Evolutionary conservation across 164 flowering plant genomes (phyloP), one percentile per base, ranked within the genome.

Genomic region (Nymphaea thermarum): DNA sequence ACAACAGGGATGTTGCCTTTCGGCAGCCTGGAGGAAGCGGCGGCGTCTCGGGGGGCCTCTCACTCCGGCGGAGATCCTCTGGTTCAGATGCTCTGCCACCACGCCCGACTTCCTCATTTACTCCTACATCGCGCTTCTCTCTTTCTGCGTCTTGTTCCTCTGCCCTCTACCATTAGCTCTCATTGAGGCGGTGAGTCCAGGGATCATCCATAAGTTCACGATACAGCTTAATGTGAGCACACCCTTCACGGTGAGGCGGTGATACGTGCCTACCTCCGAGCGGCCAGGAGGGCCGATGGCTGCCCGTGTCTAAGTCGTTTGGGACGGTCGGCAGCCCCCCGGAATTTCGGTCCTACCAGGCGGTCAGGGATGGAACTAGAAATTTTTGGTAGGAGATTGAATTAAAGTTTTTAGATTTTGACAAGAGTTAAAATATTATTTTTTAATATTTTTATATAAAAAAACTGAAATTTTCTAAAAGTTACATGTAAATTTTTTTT

Each of bases 1-100:
- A n/a, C n/a, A n/a, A n/a, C n/a, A 12, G 53, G 43, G 79, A 90
- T 93, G 98, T 64, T 93, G 79, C 94, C 98, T 0, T 91, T 74
- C 74, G 66, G 53, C 63, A 79, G 79, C 25, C 7, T 86, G 63
- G 68, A 70, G 4, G 96, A 84, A 12, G 98, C 96, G 45, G 84
- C 81, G 66, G 64, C 72, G 17, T 2, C 73, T 89, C 5, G 87
- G 87, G 43, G 76, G 96, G 62, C 65, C 77, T 60, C 86, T 93
- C 12, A 84, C 94, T 3, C 68, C 41, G 62, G 78, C 86, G 6
- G 98, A 93, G 78, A 84, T 83, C 15, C 42, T 90, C 3, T 93
- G 97, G 98, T 86, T 86, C 82, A 76, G 82, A 44, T 93, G 87
- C 84, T 86, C 98, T 0, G 82, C 84, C 2, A 51, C 43, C 6